Percentiles rank a stretch among this genome's conserved stretches.
These are phyloP conservation scores for Phycomyces nitens DNA, from an alignment of 192 early-diverging fungal species.

Conservation along the genomic window DNA sequence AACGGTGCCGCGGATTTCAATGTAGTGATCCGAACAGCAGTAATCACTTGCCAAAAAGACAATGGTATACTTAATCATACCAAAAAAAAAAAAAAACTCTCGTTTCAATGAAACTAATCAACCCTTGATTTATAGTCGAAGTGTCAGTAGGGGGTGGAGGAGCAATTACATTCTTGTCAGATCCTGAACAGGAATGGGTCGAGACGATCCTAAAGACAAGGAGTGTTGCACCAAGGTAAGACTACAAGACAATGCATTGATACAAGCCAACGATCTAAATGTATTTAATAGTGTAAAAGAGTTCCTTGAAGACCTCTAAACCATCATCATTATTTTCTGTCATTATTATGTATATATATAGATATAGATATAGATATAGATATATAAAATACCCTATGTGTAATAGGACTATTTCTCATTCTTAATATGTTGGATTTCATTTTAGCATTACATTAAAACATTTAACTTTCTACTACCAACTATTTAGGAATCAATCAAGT, in stretches of 20 bases:
- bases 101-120: background rate
- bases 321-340: too few relatives aligned
- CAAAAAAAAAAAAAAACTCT: too few relatives aligned
- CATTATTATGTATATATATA: too few relatives aligned
- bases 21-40: slow-evolving; percentile 90
- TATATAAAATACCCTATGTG: too few relatives aligned
- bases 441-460: too few relatives aligned
- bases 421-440: too few relatives aligned
- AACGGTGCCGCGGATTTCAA: slow-evolving; percentile 63
- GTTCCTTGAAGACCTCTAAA: slow-evolving; percentile 15
- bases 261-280: background rate
- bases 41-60: slow-evolving; percentile 38
- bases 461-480: too few relatives aligned
- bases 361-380: too few relatives aligned
- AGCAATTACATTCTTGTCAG: slow-evolving; percentile 85
- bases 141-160: slow-evolving; percentile 89
- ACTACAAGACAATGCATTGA: background rate
- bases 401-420: too few relatives aligned
- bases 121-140: slow-evolving; percentile 27
- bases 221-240: slow-evolving; percentile 53
- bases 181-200: slow-evolving; percentile 80
- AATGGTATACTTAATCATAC: too few relatives aligned
- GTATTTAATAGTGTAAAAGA: slow-evolving; percentile 20
- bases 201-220: slow-evolving; percentile 82
- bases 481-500: too few relatives aligned